Base-by-base conservation (phyloP, 345 rosid species). In the Hibiscus syriacus region DNA sequence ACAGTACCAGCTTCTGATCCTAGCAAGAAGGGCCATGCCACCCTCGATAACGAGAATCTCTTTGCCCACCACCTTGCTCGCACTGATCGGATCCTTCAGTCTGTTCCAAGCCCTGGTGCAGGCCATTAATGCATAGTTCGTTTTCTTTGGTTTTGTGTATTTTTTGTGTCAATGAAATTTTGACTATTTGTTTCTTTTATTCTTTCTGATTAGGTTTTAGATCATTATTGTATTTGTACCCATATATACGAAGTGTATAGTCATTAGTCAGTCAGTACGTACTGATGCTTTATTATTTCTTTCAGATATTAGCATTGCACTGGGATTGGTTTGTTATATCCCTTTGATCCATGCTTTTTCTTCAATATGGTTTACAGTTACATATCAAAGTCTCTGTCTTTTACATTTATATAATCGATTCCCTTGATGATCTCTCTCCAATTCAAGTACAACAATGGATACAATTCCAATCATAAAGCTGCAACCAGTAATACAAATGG, bases 101-200 rank as follows among this genome's bases (percentile, higher is more conserved):
- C 98, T 22, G 93, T 90, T 69, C 98, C 98, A 3, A 88, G 97
- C 71, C 97, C 98, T 8, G 96, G 96, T 5, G 81, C 77, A 16
- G 97, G 96, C 38, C 86, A 90, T 76, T 84, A 71, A 23, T 22
- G 2, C 14, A 46, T n/a, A 45, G 19, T 41, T 36, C 39, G 7
- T 23, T 41, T 46, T 17, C 54, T 43, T n/a, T 50, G 55, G 32
- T 43, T 61, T 32, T 17, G 26, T 20, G 5, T 25, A 0, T 16
- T 0, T 19, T 19, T 5, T 12, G 9, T 52, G 30, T 62, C 32
- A 12, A 20, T 29, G 41, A n/a, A 46, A 39, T 62, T 39, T 62
- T 62, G 50, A 12, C 45, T 62, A 12, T 26, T 1, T 25, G 4
- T 3, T 46, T 29, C 16, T 17, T 50, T 49, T 19, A 48, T 48